These are phyloP conservation scores for Dendrocalamus latiflorus DNA, from an alignment of 202 grass and related monocot genomes.

Conservation along the genomic window DNA sequence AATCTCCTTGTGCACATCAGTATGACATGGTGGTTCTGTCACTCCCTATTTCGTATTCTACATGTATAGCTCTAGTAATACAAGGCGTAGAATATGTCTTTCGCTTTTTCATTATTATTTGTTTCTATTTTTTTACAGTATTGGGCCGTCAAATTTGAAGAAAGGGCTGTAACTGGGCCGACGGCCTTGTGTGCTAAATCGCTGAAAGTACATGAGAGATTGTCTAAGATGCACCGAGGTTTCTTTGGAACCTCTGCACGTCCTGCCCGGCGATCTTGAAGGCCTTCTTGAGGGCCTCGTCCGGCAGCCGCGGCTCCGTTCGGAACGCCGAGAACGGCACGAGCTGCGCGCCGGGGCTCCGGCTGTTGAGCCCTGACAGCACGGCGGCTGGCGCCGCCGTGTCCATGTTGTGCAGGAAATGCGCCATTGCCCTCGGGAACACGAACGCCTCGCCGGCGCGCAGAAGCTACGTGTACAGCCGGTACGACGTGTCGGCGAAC, in stretches of 20 bases:
- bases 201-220: background rate
- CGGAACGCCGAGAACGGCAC: conserved; percentile 42
- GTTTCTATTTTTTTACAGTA: background rate
- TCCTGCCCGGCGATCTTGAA: conserved; percentile 56
- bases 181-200: background rate
- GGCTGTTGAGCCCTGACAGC: too few species aligned
- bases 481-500: too few species aligned
- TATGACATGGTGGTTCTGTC: conserved; percentile 1
- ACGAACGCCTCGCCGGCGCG: conserved; percentile 59
- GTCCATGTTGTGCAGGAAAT: too few species aligned
- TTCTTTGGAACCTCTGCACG: conserved; percentile 46
- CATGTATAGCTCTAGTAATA: background rate
- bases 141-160: background rate
- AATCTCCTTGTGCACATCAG: background rate
- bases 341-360: too few species aligned
- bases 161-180: background rate
- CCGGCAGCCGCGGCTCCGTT: conserved; percentile 40
- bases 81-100: background rate
- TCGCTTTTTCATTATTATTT: background rate
- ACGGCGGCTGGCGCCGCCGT: too few species aligned
- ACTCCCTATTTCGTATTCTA: background rate
- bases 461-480: conserved; percentile 58
- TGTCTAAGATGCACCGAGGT: conserved; percentile 27
- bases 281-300: conserved; percentile 43
- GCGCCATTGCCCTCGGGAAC: too few species aligned